Evolutionary conservation across 192 early-diverging fungal genomes (phyloP).

Genomic region (Chytriomyces sp.): DNA sequence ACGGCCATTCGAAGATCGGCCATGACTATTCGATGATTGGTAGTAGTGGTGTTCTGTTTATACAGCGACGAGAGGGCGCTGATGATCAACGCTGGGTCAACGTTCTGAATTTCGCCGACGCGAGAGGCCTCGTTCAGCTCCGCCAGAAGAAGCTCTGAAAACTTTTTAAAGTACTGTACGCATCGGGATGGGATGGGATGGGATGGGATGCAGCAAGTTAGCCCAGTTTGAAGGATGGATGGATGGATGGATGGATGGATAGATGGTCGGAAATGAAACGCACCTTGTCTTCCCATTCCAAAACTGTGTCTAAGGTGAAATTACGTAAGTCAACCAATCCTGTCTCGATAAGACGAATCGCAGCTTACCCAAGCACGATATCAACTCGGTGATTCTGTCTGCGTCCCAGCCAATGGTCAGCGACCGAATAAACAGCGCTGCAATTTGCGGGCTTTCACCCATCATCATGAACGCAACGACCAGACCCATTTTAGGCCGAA

Average conservation of each 20-base stretch:
- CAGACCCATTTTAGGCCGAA: constrained; percentile 40
- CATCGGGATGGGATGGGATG: background rate
- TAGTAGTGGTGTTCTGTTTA: constrained; percentile 24
- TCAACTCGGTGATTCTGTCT: constrained; percentile 24
- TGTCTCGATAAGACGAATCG: background rate
- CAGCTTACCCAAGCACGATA: constrained; percentile 22
- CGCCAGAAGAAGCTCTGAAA: constrained; percentile 19
- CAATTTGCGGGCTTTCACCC: constrained; percentile 30
- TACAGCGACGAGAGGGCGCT: constrained; percentile 30
- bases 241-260: too few relatives aligned
- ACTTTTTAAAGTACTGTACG: constrained; percentile 25
- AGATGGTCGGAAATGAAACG: background rate
- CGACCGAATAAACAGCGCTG: constrained; percentile 41
- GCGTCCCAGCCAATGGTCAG: constrained; percentile 33
- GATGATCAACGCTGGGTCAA: constrained; percentile 29
- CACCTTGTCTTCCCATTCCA: constrained; percentile 38
- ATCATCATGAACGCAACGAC: constrained; percentile 46
- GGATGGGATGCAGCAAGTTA: background rate
- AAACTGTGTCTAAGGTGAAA: constrained; percentile 21
- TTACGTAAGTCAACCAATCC: background rate
- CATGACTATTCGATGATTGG: constrained; percentile 37
- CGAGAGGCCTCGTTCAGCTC: constrained; percentile 19
- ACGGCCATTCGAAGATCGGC: constrained; percentile 36
- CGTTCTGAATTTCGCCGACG: constrained; percentile 9
- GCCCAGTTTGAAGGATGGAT: too few relatives aligned